phyloP scores from a whole-genome alignment of 2,329 filamentous ascomycete genomes.

The Aureobasidium sp. region DNA sequence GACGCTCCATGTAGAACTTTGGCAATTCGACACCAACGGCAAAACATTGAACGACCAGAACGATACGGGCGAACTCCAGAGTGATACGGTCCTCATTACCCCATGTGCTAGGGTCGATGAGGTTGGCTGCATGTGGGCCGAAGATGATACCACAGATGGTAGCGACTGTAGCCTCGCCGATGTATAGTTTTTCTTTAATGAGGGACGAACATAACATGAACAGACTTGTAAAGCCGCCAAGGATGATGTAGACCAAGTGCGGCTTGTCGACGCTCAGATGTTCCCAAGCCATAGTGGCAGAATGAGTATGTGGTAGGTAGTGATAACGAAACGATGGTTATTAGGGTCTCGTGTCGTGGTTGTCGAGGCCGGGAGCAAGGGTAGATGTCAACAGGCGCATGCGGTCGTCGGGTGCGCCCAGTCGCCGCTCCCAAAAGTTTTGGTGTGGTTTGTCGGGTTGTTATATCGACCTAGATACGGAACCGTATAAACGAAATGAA shows the following conservation, averaged over 20 bases:
- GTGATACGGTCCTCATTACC: slow-evolving; percentile 80
- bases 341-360: slow-evolving; percentile 6
- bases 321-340: neutral
- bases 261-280: slow-evolving; percentile 83
- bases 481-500: neutral
- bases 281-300: slow-evolving; percentile 61
- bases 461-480: neutral
- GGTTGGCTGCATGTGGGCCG: slow-evolving; percentile 72
- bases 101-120: slow-evolving; percentile 72
- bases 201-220: slow-evolving; percentile 98
- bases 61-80: slow-evolving; percentile 81
- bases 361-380: neutral
- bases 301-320: neutral
- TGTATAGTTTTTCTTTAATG: slow-evolving; percentile 98
- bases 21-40: slow-evolving; percentile 86
- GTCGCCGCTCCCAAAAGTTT: slow-evolving; percentile 37
- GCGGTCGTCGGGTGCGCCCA: slow-evolving; percentile 42
- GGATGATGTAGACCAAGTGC: slow-evolving; percentile 96
- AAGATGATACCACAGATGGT: slow-evolving; percentile 85
- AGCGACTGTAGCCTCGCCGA: slow-evolving; percentile 93
- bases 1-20: slow-evolving; percentile 93
- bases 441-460: neutral
- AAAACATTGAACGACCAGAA: slow-evolving; percentile 87
- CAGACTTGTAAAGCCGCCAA: slow-evolving; percentile 92
- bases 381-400: slow-evolving; percentile 31